A percentile compares a stretch with the other conserved stretches of the same genome.
Evolutionary conservation across 1,139 yeast genomes (phyloP).

Genomic region (Nadsonia commutata): DNA sequence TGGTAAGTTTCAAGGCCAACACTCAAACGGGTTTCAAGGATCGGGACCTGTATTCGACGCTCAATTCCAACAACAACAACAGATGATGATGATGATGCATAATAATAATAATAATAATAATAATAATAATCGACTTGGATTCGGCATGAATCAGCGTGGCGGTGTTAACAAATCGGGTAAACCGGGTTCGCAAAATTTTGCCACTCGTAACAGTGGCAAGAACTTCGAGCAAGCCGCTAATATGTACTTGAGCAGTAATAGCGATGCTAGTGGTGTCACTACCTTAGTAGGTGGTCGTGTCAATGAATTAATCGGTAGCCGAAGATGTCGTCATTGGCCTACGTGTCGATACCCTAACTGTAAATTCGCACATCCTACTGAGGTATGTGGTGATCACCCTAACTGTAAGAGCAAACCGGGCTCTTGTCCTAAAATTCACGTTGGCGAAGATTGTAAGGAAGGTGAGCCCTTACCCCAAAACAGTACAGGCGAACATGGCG

Average conservation of each 20-base stretch:
- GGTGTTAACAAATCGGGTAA: not conserved
- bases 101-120: not conserved
- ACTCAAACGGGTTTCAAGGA: too few species aligned
- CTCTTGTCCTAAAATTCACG: slow-evolving; percentile 70
- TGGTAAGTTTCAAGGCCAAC: too few species aligned
- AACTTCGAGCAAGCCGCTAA: not conserved
- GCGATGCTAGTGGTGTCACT: not conserved
- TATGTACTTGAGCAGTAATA: not conserved
- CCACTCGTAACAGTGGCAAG: not conserved
- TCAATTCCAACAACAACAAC: not conserved
- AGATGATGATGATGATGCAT: not conserved
- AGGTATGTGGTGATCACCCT: slow-evolving; percentile 60
- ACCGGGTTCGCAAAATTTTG: not conserved
- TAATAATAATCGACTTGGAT: not conserved
- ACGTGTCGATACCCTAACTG: slow-evolving; percentile 55
- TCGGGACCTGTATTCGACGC: not conserved
- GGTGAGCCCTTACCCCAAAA: slow-evolving; percentile 1
- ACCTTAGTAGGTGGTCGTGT: not conserved
- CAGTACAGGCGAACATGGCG: slow-evolving; percentile 2
- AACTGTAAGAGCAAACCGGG: slow-evolving; percentile 70
- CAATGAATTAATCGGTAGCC: not conserved
- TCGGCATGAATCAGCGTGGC: not conserved
- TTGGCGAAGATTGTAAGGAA: slow-evolving; percentile 59
- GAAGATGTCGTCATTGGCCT: slow-evolving; percentile 62
- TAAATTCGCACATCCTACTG: slow-evolving; percentile 66